phyloP scores from a whole-genome alignment of 1,139 yeast genomes.

The Saccharomyces uvarum region DNA sequence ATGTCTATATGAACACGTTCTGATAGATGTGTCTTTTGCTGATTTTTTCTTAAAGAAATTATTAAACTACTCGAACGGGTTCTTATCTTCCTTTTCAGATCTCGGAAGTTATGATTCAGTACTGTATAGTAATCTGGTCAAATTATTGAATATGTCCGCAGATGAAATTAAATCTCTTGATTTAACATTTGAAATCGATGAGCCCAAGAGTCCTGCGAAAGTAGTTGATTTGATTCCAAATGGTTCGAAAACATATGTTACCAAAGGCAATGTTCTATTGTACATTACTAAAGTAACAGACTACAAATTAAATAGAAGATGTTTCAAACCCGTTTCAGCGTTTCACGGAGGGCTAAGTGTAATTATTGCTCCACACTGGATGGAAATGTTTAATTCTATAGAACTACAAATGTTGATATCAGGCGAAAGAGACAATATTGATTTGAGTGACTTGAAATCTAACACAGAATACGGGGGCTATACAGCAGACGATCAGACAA shows the following conservation, averaged over 20 bases:
- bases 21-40: constrained; percentile 79
- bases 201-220: constrained; percentile 19
- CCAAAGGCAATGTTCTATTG: constrained; percentile 53
- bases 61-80: constrained; percentile 28
- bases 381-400: constrained; percentile 71
- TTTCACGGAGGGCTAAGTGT: constrained; percentile 68
- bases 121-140: constrained; percentile 57
- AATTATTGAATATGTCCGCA: constrained; percentile 49
- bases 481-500: constrained; percentile 46
- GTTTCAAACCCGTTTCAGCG: constrained; percentile 50
- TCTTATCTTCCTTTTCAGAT: constrained; percentile 60
- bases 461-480: constrained; percentile 69
- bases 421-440: constrained; percentile 66
- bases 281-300: constrained; percentile 75
- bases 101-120: constrained; percentile 62
- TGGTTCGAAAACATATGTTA: constrained; percentile 53
- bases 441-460: constrained; percentile 57
- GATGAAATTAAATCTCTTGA: constrained; percentile 54
- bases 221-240: constrained; percentile 51
- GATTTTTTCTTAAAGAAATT: constrained; percentile 78
- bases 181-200: constrained; percentile 52
- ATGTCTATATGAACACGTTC: constrained; percentile 76
- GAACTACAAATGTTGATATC: constrained; percentile 82
- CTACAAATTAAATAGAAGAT: constrained; percentile 62
- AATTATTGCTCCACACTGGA: constrained; percentile 66